Conservation (phyloP, 1,284 basidiomycete genomes). For the Cystobasidium sp. region DNA sequence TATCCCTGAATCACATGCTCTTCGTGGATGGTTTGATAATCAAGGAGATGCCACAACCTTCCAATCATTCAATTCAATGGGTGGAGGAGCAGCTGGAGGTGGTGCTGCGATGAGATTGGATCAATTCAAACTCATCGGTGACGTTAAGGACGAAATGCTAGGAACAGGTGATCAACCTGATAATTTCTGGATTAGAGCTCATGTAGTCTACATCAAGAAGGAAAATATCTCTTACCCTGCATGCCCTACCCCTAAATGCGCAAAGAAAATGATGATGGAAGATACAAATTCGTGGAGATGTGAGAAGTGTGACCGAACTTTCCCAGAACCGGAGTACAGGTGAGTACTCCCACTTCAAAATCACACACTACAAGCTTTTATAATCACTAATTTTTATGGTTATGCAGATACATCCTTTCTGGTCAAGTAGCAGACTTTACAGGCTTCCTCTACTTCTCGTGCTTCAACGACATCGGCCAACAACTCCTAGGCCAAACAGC, state of each 20-base stretch:
- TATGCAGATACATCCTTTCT: conserved; percentile 78
- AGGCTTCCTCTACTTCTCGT: conserved; percentile 87
- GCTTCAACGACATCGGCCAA: conserved; percentile 91
- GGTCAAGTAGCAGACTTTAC: conserved; percentile 89
- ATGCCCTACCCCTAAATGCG: conserved; percentile 79
- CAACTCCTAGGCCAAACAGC: conserved; percentile 78
- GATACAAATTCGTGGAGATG: conserved; percentile 76
- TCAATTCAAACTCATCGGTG: conserved; percentile 75
- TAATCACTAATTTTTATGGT: background rate
- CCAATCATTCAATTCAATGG: conserved; percentile 66
- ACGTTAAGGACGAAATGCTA: conserved; percentile 78
- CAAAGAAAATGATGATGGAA: conserved; percentile 84
- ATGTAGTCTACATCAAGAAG: conserved; percentile 84
- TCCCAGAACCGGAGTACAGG: conserved; percentile 78
- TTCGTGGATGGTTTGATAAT: conserved; percentile 89
- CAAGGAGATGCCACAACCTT: conserved; percentile 69
- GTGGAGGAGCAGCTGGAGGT: conserved; percentile 55
- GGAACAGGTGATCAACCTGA: conserved; percentile 74
- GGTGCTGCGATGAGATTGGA: conserved; percentile 66
- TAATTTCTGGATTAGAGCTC: conserved; percentile 78
- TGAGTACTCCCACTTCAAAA: conserved; percentile 53
- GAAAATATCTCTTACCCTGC: conserved; percentile 90
- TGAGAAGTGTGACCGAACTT: conserved; percentile 86
- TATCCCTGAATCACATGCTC: conserved; percentile 77
- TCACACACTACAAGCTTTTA: background rate